A percentile compares a stretch with the other conserved stretches of the same genome.
These are phyloP conservation scores for Pezicula radicicola DNA, from an alignment of 2,329 filamentous ascomycete genomes.

Conservation along the genomic window DNA sequence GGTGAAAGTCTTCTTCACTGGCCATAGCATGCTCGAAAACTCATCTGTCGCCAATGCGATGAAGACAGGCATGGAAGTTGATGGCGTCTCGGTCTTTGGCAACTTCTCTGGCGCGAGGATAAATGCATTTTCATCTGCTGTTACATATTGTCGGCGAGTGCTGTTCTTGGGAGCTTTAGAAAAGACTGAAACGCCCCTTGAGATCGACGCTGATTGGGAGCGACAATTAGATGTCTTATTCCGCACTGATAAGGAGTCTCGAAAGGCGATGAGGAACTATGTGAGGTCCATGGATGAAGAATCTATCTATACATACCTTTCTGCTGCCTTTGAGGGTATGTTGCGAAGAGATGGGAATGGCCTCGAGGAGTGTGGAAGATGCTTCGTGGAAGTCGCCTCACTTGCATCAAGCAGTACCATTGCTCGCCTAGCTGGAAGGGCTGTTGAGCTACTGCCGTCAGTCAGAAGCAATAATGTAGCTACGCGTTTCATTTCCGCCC, in stretches of 20 bases:
- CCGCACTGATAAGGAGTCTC: conserved; percentile 64
- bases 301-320: conserved; percentile 43
- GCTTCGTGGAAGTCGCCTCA: conserved; percentile 52
- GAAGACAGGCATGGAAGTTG: conserved; percentile 36
- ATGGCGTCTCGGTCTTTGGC: conserved; percentile 33
- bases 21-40: conserved; percentile 27
- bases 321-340: conserved; percentile 56
- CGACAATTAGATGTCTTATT: conserved; percentile 71
- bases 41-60: conserved; percentile 27
- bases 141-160: conserved; percentile 65
- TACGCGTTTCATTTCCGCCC: conserved; percentile 63
- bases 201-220: conserved; percentile 80
- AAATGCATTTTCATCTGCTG: conserved; percentile 62
- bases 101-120: conserved; percentile 38
- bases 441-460: conserved; percentile 52
- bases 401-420: conserved; percentile 49
- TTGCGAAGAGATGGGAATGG: conserved; percentile 35
- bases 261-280: conserved; percentile 55
- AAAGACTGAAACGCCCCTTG: conserved; percentile 21
- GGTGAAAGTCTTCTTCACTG: conserved; percentile 46
- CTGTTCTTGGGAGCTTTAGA: conserved; percentile 51
- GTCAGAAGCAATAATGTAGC: conserved; percentile 71
- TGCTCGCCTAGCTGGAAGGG: conserved; percentile 43
- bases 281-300: conserved; percentile 39
- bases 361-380: conserved; percentile 45